Evolutionary conservation across 2,329 filamentous ascomycete species (phyloP).

Genomic region (Stemphylium beticola): DNA sequence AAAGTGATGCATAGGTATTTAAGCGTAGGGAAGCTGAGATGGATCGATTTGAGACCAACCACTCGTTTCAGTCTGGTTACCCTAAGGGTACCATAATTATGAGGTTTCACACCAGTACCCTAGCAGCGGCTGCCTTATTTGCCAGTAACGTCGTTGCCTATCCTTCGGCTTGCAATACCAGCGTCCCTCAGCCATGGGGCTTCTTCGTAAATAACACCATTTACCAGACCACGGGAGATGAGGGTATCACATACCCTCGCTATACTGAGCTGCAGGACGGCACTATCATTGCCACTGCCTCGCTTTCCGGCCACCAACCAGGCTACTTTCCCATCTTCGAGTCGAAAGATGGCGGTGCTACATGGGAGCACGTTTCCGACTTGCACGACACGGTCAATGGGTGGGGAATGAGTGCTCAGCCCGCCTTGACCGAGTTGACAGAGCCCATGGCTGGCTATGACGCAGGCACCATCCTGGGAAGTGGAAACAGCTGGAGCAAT

Average conservation of each 20-base stretch:
- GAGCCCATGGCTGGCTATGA: conserved; percentile 23
- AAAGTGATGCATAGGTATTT: conserved; percentile 2
- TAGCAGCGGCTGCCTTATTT: not conserved
- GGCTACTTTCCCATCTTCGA: conserved; percentile 50
- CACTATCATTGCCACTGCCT: conserved; percentile 26
- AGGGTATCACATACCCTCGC: conserved; percentile 26
- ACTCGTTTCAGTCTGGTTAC: not conserved
- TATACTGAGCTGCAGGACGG: conserved; percentile 20
- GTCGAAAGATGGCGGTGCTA: conserved; percentile 53
- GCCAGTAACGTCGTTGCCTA: not conserved
- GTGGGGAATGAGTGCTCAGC: conserved; percentile 64
- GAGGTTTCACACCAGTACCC: not conserved
- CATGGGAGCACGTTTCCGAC: conserved; percentile 66
- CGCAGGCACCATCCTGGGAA: conserved; percentile 42
- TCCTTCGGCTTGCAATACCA: not conserved
- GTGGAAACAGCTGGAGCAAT: conserved; percentile 58
- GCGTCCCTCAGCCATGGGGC: conserved; percentile 18
- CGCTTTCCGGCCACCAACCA: conserved; percentile 17
- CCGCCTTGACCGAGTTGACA: conserved; percentile 20
- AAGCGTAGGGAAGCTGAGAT: not conserved
- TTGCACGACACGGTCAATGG: conserved; percentile 68
- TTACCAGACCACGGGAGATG: conserved; percentile 19
- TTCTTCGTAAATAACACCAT: conserved; percentile 31
- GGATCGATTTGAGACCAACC: not conserved
- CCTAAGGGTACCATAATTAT: not conserved